Percentiles rank a stretch among this genome's conserved stretches.
phyloP scores from a whole-genome alignment of 305 asterid species.

The Galium porrigens region DNA sequence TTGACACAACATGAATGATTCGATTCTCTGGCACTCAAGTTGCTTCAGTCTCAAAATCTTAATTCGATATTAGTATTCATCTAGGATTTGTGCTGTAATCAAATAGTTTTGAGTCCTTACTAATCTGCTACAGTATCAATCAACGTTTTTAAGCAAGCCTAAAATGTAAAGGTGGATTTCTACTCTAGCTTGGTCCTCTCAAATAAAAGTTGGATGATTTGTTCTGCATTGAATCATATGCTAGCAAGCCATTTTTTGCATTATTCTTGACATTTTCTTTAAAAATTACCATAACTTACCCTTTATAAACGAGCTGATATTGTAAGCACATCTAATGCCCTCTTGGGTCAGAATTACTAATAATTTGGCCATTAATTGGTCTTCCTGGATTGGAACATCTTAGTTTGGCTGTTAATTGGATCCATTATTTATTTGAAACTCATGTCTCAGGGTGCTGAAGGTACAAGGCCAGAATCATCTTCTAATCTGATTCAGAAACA shows the following conservation, averaged over 20 bases:
- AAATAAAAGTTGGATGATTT: neutral
- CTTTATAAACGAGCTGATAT: neutral
- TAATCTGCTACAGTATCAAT: neutral
- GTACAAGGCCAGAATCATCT: constrained; percentile 25
- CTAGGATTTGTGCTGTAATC: neutral
- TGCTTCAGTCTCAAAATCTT: constrained; percentile 7
- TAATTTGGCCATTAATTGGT: neutral
- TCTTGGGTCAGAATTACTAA: neutral
- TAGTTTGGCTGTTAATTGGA: neutral
- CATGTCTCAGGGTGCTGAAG: constrained; percentile 33
- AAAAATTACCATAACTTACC: neutral
- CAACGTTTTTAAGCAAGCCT: neutral
- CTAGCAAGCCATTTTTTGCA: neutral
- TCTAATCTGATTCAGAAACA: constrained; percentile 27
- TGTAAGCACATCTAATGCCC: neutral
- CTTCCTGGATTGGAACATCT: neutral
- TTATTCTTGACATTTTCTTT: neutral
- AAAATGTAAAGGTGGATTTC: neutral
- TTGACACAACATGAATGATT: too few species aligned
- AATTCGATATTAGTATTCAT: neutral
- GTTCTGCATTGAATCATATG: neutral
- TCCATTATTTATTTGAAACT: constrained; percentile 4
- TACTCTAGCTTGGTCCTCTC: neutral
- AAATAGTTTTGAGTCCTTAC: neutral
- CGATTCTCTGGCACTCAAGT: neutral